Evolutionary conservation across 1,284 basidiomycete genomes (phyloP).

Genomic region (Ustilago xerochloae): DNA sequence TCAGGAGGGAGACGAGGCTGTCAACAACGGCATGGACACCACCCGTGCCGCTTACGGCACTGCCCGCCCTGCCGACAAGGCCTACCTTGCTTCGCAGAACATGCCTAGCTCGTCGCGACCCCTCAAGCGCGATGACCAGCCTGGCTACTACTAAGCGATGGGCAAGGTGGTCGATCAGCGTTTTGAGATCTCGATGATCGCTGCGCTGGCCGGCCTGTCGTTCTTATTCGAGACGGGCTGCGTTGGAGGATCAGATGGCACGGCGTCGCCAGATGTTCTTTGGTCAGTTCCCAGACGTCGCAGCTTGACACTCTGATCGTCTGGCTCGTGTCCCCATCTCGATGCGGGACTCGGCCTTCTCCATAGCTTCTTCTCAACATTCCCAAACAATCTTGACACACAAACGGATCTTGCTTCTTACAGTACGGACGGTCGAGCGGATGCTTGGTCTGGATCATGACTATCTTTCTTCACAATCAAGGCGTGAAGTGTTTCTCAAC

Average conservation of each 20-base stretch:
- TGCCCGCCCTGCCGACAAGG: constrained; percentile 47
- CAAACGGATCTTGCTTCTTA: constrained; percentile 18
- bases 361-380: constrained; percentile 2
- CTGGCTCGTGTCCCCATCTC: background rate
- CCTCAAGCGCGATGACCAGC: constrained; percentile 52
- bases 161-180: background rate
- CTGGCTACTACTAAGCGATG: constrained; percentile 43
- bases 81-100: constrained; percentile 49
- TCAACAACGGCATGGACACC: constrained; percentile 54
- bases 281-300: too few species aligned
- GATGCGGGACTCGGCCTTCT: background rate
- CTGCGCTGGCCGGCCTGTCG: background rate
- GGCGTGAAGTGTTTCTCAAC: constrained; percentile 20
- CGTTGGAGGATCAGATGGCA: background rate
- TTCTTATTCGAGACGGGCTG: background rate
- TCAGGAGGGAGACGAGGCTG: constrained; percentile 51
- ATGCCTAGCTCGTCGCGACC: constrained; percentile 43
- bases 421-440: constrained; percentile 38
- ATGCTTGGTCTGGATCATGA: constrained; percentile 31
- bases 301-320: too few species aligned
- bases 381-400: constrained; percentile 23
- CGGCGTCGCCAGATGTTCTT: background rate
- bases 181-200: background rate
- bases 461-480: constrained; percentile 5
- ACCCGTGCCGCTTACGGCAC: constrained; percentile 52